Percentiles rank a stretch among this genome's conserved stretches.
These are phyloP conservation scores for Ustilago hordei DNA, from an alignment of 1,284 basidiomycete genomes.

Conservation along the genomic window DNA sequence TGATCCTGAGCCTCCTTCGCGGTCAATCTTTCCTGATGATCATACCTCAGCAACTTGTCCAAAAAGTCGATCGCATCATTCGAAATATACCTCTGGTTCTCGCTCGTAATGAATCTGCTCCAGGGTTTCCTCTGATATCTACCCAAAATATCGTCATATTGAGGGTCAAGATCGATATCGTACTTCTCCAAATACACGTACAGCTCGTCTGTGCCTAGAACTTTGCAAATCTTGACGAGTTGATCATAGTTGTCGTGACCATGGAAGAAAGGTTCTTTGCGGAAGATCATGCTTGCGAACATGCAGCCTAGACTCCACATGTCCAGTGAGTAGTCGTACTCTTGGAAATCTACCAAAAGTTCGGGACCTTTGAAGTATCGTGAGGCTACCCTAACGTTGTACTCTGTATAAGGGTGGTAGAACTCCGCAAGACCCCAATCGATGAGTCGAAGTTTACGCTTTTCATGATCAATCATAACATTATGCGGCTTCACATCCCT, in stretches of 20 bases:
- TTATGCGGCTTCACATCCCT: conserved; percentile 99
- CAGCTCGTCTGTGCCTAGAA: conserved; percentile 94
- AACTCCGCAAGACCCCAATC: conserved; percentile 99
- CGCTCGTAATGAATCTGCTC: conserved; percentile 71
- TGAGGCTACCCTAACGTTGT: conserved; percentile 97
- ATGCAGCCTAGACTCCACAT: conserved; percentile 99
- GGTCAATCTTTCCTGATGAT: conserved; percentile 95
- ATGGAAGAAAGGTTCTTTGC: conserved; percentile 99
- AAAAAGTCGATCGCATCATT: conserved; percentile 82
- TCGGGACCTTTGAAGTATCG: conserved; percentile 99
- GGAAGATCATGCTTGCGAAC: conserved; percentile 88
- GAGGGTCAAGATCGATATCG: conserved; percentile 77
- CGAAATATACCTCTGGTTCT: conserved; percentile 97
- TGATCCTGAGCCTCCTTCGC: conserved; percentile 73
- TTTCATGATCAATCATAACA: conserved; percentile 99
- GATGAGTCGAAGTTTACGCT: conserved; percentile 92
- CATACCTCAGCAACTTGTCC: conserved; percentile 94
- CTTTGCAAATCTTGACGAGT: conserved; percentile 96
- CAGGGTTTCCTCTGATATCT: conserved; percentile 90
- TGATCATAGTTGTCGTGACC: conserved; percentile 99
- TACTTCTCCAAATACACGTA: conserved; percentile 75
- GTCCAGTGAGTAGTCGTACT: conserved; percentile 89
- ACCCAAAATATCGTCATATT: conserved; percentile 69
- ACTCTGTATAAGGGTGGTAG: conserved; percentile 96
- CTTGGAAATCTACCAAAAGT: conserved; percentile 95